A percentile compares a stretch with the other conserved stretches of the same genome.
Evolutionary conservation across 192 early-diverging fungal genomes (phyloP).

Genomic region (Jimgerdemannia flammicorona): DNA sequence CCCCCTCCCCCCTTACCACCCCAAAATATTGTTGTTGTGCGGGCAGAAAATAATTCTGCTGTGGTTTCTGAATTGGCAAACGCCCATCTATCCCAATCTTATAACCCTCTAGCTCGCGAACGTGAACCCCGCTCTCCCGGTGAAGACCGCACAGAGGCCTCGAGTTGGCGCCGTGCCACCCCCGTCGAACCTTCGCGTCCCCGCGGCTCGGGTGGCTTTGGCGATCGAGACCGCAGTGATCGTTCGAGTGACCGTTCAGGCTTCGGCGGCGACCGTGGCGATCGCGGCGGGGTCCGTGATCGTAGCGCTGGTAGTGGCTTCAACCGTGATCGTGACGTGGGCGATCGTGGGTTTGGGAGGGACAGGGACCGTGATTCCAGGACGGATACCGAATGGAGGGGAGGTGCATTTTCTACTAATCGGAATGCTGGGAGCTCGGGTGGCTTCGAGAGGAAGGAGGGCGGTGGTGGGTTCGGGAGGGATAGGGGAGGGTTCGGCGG

Average conservation of each 20-base stretch:
- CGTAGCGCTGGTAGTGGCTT: conserved; percentile 34
- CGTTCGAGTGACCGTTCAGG: conserved; percentile 23
- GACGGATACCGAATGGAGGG: too few species aligned
- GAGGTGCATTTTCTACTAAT: too few species aligned
- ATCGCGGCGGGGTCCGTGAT: conserved; percentile 31
- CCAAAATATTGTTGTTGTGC: too few species aligned
- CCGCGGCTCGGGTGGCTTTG: conserved; percentile 28
- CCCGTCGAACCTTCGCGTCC: conserved; percentile 40
- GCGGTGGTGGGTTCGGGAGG: too few species aligned
- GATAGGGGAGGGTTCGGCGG: neutral
- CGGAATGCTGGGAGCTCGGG: too few species aligned
- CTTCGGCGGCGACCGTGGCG: conserved; percentile 16
- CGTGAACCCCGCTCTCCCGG: conserved; percentile 44
- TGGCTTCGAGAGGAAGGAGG: too few species aligned
- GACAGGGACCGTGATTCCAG: too few species aligned
- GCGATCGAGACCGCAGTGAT: conserved; percentile 22
- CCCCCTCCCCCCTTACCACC: too few species aligned
- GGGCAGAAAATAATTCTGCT: too few species aligned
- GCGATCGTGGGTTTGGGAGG: neutral
- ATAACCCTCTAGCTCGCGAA: conserved; percentile 25
- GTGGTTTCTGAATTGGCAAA: conserved; percentile 1
- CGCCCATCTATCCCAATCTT: neutral
- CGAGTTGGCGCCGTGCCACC: conserved; percentile 50
- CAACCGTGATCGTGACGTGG: conserved; percentile 32
- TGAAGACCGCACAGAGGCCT: conserved; percentile 55